phyloP scores from a whole-genome alignment of 116 monocot genomes.

The Iris pallida region DNA sequence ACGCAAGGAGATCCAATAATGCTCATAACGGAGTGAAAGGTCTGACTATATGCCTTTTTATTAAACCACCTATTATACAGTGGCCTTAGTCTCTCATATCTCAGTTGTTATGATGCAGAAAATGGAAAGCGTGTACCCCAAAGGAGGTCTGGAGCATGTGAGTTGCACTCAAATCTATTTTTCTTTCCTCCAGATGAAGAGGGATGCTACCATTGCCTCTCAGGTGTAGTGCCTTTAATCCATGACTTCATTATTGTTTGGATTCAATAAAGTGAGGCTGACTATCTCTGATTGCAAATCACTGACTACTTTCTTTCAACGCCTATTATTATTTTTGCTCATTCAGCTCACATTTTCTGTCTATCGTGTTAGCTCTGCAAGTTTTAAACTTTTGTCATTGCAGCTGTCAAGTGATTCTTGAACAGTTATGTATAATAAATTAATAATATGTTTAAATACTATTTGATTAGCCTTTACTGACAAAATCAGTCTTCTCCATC shows the following conservation, averaged over 20 bases:
- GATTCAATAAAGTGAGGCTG: no score
- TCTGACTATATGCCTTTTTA: constrained; percentile 3
- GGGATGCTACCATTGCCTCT: constrained; percentile 41
- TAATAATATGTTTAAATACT: no score
- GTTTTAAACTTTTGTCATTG: no score
- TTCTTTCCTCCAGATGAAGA: constrained; percentile 35
- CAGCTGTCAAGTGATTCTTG: no score
- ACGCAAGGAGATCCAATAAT: constrained; percentile 19
- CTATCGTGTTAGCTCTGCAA: no score
- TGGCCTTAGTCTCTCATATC: background rate
- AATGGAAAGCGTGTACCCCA: constrained; percentile 26
- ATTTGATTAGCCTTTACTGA: no score
- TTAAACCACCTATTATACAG: background rate
- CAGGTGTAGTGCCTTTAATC: constrained; percentile 34
- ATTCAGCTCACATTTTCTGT: no score
- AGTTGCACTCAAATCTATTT: constrained; percentile 46
- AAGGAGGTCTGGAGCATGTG: constrained; percentile 25
- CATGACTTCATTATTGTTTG: background rate
- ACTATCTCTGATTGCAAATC: no score
- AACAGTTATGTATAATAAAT: no score
- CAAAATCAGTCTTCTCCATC: no score
- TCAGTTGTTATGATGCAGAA: constrained; percentile 17
- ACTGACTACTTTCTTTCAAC: no score
- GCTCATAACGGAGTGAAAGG: constrained; percentile 33
- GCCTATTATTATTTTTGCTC: no score